Percentiles rank a stretch among this genome's conserved stretches.
Evolutionary conservation across 2,329 filamentous ascomycete genomes (phyloP).

Genomic region (Ascochyta lentis): DNA sequence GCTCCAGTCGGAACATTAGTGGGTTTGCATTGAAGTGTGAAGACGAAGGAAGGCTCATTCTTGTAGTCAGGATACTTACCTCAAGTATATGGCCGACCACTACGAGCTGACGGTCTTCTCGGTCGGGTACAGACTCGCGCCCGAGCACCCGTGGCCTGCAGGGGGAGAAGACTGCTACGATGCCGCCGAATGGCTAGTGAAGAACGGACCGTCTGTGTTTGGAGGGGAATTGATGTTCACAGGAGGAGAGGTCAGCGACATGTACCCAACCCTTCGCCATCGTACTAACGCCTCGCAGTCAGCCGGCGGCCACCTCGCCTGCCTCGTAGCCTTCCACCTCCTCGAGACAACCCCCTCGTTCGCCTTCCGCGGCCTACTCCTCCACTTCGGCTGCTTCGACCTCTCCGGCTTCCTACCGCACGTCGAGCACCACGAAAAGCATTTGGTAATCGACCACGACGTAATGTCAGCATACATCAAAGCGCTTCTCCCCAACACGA

Average conservation of each 20-base stretch:
- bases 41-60: conserved; percentile 4
- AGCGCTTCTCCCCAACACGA: conserved; percentile 55
- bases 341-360: conserved; percentile 48
- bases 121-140: conserved; percentile 66
- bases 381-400: conserved; percentile 62
- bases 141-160: conserved; percentile 64
- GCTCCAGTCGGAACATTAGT: conserved; percentile 51
- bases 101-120: conserved; percentile 59
- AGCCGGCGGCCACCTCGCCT: conserved; percentile 60
- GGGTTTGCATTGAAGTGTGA: conserved; percentile 18
- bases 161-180: conserved; percentile 65
- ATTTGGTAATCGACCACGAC: conserved; percentile 55
- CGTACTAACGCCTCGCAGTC: conserved; percentile 42
- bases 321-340: conserved; percentile 57
- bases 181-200: conserved; percentile 60
- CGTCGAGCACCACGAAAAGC: conserved; percentile 46
- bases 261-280: too few species aligned
- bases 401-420: conserved; percentile 54
- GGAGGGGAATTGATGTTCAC: conserved; percentile 54
- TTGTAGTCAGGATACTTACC: conserved; percentile 54
- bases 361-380: conserved; percentile 57
- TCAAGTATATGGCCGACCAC: conserved; percentile 59
- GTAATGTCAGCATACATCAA: conserved; percentile 56
- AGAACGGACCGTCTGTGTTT: conserved; percentile 53
- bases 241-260: conserved; percentile 39